Percentiles rank a stretch among this genome's conserved stretches.
Evolutionary conservation across 2,329 filamentous ascomycete genomes (phyloP).

Genomic region (Bipolaris cookei): DNA sequence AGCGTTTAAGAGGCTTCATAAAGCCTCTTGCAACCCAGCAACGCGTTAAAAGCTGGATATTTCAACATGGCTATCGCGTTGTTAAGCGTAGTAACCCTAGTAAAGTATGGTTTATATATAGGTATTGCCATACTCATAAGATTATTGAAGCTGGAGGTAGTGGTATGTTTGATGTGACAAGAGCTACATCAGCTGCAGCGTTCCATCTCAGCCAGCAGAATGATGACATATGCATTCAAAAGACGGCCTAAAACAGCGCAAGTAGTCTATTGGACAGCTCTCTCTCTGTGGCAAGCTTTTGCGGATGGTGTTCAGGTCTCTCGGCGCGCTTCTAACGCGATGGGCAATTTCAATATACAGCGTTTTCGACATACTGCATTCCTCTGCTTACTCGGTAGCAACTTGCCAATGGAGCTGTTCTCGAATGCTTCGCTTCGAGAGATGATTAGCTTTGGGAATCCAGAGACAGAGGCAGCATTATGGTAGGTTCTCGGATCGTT

Average conservation of each 20-base stretch:
- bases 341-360: background rate
- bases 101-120: background rate
- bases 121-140: slow-evolving; percentile 1
- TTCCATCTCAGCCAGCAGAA: background rate
- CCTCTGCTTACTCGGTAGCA: background rate
- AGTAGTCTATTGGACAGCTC: background rate
- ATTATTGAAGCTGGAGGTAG: slow-evolving; percentile 1
- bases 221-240: background rate
- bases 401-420: too few species aligned
- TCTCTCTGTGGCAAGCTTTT: background rate
- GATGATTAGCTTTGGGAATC: background rate
- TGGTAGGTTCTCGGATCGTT: slow-evolving; percentile 2
- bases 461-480: slow-evolving; percentile 5
- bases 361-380: background rate
- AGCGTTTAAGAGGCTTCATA: background rate
- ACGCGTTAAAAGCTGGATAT: background rate
- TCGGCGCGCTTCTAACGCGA: background rate
- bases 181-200: background rate
- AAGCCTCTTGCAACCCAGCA: background rate
- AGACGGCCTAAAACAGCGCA: background rate
- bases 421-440: background rate
- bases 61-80: slow-evolving; percentile 1
- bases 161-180: background rate
- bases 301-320: background rate
- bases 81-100: background rate